Evolutionary conservation across 2,329 filamentous ascomycete genomes (phyloP), one percentile per base, ranked within the genome.

Genomic region (Trichophyton simii): DNA sequence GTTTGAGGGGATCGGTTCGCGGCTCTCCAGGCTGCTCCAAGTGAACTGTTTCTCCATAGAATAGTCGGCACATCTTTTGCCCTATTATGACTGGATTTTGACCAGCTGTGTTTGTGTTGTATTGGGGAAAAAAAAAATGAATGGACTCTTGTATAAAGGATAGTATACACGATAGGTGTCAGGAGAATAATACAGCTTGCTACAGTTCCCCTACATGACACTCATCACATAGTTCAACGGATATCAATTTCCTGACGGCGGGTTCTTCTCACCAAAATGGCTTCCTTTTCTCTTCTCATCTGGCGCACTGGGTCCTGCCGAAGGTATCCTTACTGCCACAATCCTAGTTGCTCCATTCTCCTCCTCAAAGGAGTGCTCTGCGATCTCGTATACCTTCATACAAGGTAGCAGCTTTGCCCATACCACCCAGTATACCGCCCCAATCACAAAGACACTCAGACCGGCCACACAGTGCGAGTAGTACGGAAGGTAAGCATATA

Each of bases 391-490:
- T 15, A 67, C 65, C 13, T 73, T 72, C 28, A 72, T 57, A 58
- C 74, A 73, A 0, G 80, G 80, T 63, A 80, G 62, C 5, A 81
- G 57, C 7, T 78, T 69, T 1, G 79, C 78, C 80, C 79, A 82
- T 5, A 80, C 64, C 4, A 80, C 57, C 72, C 79, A 82, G 66
- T 82, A 82, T 0, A 81, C 66, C 4, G 77, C 80, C 8, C 79
- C 80, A 7, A 75, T 71, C 2, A 70, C 74, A 62, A 82, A 79
- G 58, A 82, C 76, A 0, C 68, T 79, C 52, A 80, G 70, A 0
- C 79, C 80, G 18, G 81, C 79, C 22, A 82, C 75, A 60, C 79
- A 82, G 66, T 82, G 79, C 48, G 80, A 72, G 65, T 77, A 82
- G 69, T 82, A 82, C 0, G 80, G 79, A 48, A 82, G 68, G n/a